Percentiles rank a stretch among this genome's conserved stretches.
These are phyloP conservation scores for Beauveria caledonica DNA, from an alignment of 2,329 filamentous ascomycete species.

Conservation along the genomic window DNA sequence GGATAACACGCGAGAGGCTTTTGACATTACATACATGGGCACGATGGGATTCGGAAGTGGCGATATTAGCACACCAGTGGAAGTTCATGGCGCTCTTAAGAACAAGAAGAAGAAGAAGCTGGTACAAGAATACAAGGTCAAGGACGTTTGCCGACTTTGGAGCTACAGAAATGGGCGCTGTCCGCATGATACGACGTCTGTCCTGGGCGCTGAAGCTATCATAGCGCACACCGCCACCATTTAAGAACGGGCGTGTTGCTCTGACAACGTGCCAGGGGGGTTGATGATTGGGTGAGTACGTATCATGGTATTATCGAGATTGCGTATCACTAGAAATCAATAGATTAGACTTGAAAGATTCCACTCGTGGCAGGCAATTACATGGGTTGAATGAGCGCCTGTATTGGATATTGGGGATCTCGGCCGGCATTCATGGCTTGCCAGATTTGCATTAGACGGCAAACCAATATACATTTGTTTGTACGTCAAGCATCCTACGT, in stretches of 20 bases:
- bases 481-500: too few relatives aligned
- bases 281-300: not conserved
- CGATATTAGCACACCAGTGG: conserved; percentile 27
- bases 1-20: conserved; percentile 36
- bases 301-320: not conserved
- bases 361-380: too few relatives aligned
- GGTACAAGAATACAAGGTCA: conserved; percentile 40
- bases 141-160: conserved; percentile 55
- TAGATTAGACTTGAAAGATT: not conserved
- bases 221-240: conserved; percentile 32
- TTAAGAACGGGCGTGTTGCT: conserved; percentile 17
- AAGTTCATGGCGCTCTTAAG: conserved; percentile 27
- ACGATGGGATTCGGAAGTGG: conserved; percentile 29
- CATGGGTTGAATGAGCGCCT: too few relatives aligned
- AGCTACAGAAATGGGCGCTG: conserved; percentile 51
- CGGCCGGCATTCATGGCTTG: too few relatives aligned
- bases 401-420: too few relatives aligned
- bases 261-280: not conserved
- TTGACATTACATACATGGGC: conserved; percentile 40
- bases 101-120: conserved; percentile 19
- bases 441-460: too few relatives aligned
- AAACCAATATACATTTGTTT: too few relatives aligned
- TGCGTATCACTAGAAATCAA: not conserved
- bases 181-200: conserved; percentile 35
- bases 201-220: conserved; percentile 28